phyloP scores from a whole-genome alignment of 305 asterid species.

The Fraxinus angustifolia region DNA sequence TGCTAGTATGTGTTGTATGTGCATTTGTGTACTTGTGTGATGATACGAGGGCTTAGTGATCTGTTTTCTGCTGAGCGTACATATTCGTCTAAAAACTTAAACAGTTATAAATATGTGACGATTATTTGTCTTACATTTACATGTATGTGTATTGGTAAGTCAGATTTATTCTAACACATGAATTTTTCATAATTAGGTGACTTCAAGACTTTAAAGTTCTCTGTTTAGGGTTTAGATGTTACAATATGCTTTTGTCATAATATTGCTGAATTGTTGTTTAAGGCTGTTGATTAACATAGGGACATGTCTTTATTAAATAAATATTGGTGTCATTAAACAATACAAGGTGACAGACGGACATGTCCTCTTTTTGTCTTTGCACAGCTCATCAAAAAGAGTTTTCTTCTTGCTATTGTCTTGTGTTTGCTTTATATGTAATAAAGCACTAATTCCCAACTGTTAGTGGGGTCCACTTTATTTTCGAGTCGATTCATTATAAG shows the following conservation, averaged over 20 bases:
- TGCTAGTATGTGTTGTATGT: not conserved
- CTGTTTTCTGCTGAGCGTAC: not conserved
- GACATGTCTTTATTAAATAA: not conserved
- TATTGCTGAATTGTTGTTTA: not conserved
- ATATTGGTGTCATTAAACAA: not conserved
- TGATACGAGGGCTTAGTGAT: not conserved
- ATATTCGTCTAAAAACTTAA: not conserved
- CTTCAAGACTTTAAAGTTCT: not conserved
- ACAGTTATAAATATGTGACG: not conserved
- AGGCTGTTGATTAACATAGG: not conserved
- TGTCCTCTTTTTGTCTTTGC: constrained; percentile 3
- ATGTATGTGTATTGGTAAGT: not conserved
- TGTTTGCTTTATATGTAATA: not conserved
- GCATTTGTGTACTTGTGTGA: not conserved
- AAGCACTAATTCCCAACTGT: not conserved
- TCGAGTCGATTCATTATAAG: not conserved
- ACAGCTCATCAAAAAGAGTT: constrained; percentile 6
- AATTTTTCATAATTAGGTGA: not conserved
- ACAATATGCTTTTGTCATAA: not conserved
- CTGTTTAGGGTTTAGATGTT: not conserved
- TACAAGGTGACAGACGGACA: not conserved
- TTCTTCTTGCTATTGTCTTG: not conserved
- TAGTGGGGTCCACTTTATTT: not conserved
- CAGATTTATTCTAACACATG: not conserved
- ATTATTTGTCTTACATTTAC: not conserved